phyloP scores from a whole-genome alignment of 2,329 filamentous ascomycete genomes.

The Arthrobotrys iridis region DNA sequence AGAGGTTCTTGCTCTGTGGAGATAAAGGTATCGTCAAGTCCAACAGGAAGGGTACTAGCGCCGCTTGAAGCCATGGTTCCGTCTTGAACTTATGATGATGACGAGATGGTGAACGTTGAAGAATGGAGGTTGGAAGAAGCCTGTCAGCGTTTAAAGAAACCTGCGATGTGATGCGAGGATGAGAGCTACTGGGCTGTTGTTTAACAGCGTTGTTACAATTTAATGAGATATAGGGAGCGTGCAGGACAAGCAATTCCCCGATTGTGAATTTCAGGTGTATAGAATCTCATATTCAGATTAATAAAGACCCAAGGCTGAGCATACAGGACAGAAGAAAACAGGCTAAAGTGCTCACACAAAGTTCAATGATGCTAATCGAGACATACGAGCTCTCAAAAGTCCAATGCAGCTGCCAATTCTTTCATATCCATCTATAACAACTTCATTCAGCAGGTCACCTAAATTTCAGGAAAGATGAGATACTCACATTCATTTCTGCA shows the following conservation, averaged over 20 bases:
- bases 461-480: not conserved
- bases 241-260: too few species aligned
- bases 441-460: not conserved
- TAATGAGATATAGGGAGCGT: too few species aligned
- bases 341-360: not conserved
- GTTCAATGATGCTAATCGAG: not conserved
- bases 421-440: conserved; percentile 53
- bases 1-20: not conserved
- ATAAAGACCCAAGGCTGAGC: not conserved
- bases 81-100: not conserved
- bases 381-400: conserved; percentile 46
- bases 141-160: too few species aligned
- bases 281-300: too few species aligned
- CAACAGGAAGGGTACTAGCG: not conserved
- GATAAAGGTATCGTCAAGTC: not conserved
- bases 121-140: not conserved
- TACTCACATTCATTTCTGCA: conserved; percentile 47
- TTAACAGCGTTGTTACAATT: too few species aligned
- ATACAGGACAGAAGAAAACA: not conserved
- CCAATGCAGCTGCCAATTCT: conserved; percentile 43
- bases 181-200: too few species aligned
- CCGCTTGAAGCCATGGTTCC: not conserved
- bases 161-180: not conserved
- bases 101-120: not conserved
- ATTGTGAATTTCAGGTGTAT: too few species aligned